A percentile compares a stretch with the other conserved stretches of the same genome.
Evolutionary conservation across 768 basidiomycete species (phyloP).

Genomic region (Lactarius psammicola): DNA sequence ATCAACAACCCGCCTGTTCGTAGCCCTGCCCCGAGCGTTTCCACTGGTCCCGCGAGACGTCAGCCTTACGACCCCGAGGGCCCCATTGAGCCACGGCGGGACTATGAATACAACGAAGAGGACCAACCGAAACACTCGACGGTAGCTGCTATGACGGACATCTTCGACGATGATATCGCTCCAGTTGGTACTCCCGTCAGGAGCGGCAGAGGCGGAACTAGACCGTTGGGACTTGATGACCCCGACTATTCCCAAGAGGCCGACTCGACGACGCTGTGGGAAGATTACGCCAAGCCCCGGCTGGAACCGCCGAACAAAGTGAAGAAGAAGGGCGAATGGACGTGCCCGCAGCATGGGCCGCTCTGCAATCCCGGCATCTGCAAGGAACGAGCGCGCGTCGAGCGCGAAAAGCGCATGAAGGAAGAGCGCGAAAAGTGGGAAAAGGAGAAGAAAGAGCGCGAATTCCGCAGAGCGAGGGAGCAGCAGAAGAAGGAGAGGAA

Average conservation of each 20-base stretch:
- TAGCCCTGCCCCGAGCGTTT: not conserved
- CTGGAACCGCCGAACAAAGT: constrained; percentile 5
- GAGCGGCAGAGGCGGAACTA: not conserved
- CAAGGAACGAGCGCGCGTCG: not conserved
- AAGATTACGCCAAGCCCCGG: not conserved
- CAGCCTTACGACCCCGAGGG: not conserved
- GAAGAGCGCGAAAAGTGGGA: constrained; percentile 5
- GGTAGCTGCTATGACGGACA: not conserved
- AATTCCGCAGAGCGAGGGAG: not conserved
- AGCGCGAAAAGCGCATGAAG: not conserved
- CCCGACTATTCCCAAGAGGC: not conserved
- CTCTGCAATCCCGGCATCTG: constrained; percentile 23
- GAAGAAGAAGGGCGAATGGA: not conserved
- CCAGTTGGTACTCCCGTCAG: not conserved
- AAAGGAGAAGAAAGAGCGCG: not conserved
- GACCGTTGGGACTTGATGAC: not conserved
- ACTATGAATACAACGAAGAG: constrained; percentile 11
- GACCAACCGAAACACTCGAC: not conserved
- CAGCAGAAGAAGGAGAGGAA: not conserved
- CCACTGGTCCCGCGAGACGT: not conserved
- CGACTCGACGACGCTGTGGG: constrained; percentile 1
- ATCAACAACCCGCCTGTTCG: not conserved
- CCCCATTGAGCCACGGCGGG: not conserved
- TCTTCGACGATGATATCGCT: not conserved
- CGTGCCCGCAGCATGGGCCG: constrained; percentile 19